Evolutionary conservation across 441 rosid genomes (phyloP).

Genomic region (Corymbia calophylla): DNA sequence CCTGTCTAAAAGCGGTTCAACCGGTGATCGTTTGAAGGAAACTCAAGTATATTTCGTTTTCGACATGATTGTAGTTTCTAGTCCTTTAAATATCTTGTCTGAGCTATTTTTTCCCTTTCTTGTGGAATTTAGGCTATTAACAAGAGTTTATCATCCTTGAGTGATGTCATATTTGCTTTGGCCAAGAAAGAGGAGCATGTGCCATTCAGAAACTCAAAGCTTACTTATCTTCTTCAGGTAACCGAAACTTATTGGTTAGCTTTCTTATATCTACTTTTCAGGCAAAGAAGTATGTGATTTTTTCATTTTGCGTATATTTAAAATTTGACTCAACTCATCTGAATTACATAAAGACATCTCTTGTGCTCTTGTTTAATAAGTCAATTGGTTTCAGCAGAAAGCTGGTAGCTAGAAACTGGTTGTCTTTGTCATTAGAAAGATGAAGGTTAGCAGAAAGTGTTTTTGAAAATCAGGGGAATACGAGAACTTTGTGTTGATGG

Average conservation of each 20-base stretch:
- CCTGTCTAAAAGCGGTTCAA: slow-evolving; percentile 16
- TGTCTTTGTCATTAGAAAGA: background rate
- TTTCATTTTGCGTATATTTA: background rate
- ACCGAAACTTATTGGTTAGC: background rate
- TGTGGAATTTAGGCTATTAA: slow-evolving; percentile 10
- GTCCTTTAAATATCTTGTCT: background rate
- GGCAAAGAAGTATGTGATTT: background rate
- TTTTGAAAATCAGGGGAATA: background rate
- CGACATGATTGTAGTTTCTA: background rate
- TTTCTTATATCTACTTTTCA: background rate
- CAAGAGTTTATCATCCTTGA: slow-evolving; percentile 13
- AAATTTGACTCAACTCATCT: background rate
- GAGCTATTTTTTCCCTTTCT: background rate
- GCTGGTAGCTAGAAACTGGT: background rate
- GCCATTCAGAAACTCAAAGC: slow-evolving; percentile 13
- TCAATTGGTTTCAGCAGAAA: background rate
- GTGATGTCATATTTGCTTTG: slow-evolving; percentile 17
- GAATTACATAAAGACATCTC: background rate
- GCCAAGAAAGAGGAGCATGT: slow-evolving; percentile 21
- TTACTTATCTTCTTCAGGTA: slow-evolving; percentile 16
- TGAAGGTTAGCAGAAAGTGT: background rate
- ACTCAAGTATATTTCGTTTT: slow-evolving; percentile 10
- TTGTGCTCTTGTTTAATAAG: background rate
- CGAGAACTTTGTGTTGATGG: background rate
- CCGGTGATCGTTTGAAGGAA: slow-evolving; percentile 19